Percentiles rank a stretch among this genome's conserved stretches.
phyloP scores from a whole-genome alignment of 768 basidiomycete genomes.

The Lactarius akahatsu region DNA sequence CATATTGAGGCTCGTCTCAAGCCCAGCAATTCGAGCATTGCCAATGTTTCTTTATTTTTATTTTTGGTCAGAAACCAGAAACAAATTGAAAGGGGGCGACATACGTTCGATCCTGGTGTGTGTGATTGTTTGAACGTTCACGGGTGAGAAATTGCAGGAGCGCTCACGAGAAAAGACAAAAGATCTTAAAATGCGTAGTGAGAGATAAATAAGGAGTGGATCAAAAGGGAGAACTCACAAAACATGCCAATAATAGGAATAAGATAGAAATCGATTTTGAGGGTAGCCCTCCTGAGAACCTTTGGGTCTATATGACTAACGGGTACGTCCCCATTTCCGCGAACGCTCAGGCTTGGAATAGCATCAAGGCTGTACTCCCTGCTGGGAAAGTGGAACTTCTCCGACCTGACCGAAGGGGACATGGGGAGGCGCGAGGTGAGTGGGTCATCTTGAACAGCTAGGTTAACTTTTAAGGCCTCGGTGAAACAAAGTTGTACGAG shows the following conservation, averaged over 20 bases:
- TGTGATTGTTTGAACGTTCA: not conserved
- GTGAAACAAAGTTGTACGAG: not conserved
- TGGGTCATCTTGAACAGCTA: not conserved
- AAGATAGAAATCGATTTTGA: conserved; percentile 24
- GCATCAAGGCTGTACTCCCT: conserved; percentile 10
- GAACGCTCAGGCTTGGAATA: not conserved
- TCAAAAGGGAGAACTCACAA: conserved; percentile 16
- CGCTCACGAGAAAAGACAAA: conserved; percentile 27
- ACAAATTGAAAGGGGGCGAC: not conserved
- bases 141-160: not conserved
- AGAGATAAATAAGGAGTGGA: not conserved
- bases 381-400: not conserved
- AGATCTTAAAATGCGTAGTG: conserved; percentile 11
- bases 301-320: conserved; percentile 2
- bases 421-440: not conserved
- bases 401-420: not conserved
- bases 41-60: conserved; percentile 30
- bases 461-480: not conserved
- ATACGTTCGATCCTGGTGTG: conserved; percentile 26
- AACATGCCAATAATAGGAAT: conserved; percentile 27
- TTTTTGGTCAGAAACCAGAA: not conserved
- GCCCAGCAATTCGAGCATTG: conserved; percentile 37
- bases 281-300: conserved; percentile 12
- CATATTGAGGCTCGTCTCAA: conserved; percentile 36
- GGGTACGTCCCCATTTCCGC: conserved; percentile 16